Evolutionary conservation across 2,329 filamentous ascomycete species (phyloP), one percentile per base, ranked within the genome.

Genomic region (Aureobasidium leucospermi): DNA sequence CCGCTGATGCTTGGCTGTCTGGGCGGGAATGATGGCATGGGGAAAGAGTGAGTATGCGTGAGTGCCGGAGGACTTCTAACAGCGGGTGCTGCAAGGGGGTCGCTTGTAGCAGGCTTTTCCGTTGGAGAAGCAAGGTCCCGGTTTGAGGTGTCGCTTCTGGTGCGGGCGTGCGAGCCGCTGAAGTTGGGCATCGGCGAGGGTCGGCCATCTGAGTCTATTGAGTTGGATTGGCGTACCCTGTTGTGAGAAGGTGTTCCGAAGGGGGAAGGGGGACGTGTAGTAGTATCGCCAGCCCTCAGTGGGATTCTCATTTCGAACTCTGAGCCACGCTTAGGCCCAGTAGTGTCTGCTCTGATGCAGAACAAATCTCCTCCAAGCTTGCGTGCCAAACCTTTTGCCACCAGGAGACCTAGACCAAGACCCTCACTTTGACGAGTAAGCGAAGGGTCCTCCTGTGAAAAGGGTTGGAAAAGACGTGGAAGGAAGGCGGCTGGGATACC

Each of bases 261-360:
- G 2, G 81, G 81, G 16, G 80, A 81, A 6, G 71, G 66, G 29
- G 80, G 76, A n/a, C 78, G 74, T 65, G 77, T 80, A 61, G 75
- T 73, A 1, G 73, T 71, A 48, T 81, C 80, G 16, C 76, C 73
- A 42, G 81, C 79, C 23, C 76, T 80, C 29, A 86, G 70, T 1
- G 86, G 86, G 31, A 89, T 75, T 49, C 82, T 80, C 65, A 89
- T 84, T 65, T 88, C 81, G 67, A 89, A 89, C 64, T 88, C 84
- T 0, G 84, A 84, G 10, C 86, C 86, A 66, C 79, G 81, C 34
- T 77, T 71, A 9, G 83, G 79, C 0, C 85, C 85, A 8, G 78
- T 75, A 0, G 84, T 85, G 34, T 83, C 81, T 4, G 86, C 87
- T 52, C 80, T 78, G 43, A 85, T 78, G 64, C 86, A 84, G 55